Evolutionary conservation across 2,329 filamentous ascomycete genomes (phyloP).

Genomic region (Ceratocystis smalleyi): DNA sequence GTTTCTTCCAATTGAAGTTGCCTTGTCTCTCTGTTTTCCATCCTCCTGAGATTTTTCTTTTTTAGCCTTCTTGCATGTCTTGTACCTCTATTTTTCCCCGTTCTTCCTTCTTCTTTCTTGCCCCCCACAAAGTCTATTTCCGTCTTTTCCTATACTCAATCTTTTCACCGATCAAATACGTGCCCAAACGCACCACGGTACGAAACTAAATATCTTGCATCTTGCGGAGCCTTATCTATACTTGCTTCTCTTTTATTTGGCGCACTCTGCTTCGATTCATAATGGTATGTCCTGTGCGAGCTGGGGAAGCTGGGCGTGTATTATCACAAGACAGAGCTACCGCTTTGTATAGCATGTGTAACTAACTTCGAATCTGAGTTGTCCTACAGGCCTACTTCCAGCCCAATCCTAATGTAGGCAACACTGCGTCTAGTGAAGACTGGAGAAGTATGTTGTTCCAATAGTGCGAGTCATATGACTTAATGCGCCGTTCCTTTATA

Average conservation of each 20-base stretch:
- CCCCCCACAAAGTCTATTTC: background rate
- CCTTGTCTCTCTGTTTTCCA: background rate
- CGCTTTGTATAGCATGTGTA: background rate
- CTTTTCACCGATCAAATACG: background rate
- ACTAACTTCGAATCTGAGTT: background rate
- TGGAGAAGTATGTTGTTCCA: constrained; percentile 52
- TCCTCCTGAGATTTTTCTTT: background rate
- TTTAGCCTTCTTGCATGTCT: background rate
- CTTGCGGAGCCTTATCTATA: constrained; percentile 10
- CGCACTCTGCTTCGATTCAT: background rate
- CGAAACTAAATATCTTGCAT: background rate
- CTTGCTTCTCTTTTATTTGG: constrained; percentile 10
- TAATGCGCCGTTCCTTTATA: too few species aligned
- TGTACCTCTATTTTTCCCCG: background rate
- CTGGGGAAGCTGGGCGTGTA: background rate
- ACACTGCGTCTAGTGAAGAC: constrained; percentile 58
- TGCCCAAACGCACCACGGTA: background rate
- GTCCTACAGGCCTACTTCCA: constrained; percentile 15
- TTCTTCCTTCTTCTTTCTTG: background rate
- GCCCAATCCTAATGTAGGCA: constrained; percentile 44
- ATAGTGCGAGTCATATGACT: constrained; percentile 12
- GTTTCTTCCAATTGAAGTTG: background rate
- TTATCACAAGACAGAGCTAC: background rate
- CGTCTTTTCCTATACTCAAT: background rate
- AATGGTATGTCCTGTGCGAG: constrained; percentile 10